Conservation (phyloP, 1,139 yeast species). For the Suhomyces guaymorum region DNA sequence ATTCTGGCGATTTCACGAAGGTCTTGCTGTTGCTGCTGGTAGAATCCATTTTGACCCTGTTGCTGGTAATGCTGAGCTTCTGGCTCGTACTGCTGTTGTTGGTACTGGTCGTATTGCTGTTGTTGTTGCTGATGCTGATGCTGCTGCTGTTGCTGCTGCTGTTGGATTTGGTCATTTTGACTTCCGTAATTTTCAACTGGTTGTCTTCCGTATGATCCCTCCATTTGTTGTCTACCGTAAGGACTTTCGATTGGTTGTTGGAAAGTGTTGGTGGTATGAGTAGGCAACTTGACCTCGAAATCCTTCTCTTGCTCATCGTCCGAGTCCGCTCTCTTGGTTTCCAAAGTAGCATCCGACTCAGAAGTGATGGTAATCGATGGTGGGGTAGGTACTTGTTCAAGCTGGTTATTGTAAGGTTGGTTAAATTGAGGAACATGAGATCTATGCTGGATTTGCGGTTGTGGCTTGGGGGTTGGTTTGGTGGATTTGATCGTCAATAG, state of each 20-base stretch:
- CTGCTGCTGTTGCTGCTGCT: conserved; percentile 14
- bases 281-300: conserved; percentile 34
- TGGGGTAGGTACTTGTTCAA: conserved; percentile 11
- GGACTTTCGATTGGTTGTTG: conserved; percentile 40
- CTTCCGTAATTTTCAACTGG: conserved; percentile 14
- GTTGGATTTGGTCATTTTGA: conserved; percentile 15
- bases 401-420: conserved; percentile 2
- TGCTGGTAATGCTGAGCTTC: conserved; percentile 8
- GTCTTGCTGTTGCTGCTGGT: conserved; percentile 5
- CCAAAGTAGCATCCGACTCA: conserved; percentile 4
- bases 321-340: conserved; percentile 11
- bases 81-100: conserved; percentile 7
- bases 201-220: conserved; percentile 16
- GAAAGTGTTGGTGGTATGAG: conserved; percentile 32
- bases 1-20: too few species aligned
- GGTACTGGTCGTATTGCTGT: conserved; percentile 3
- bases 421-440: conserved; percentile 5
- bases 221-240: conserved; percentile 26
- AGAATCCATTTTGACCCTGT: conserved; percentile 13
- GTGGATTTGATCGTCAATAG: conserved; percentile 82
- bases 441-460: conserved; percentile 11
- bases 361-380: conserved; percentile 14
- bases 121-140: conserved; percentile 6
- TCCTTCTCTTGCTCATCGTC: conserved; percentile 32
- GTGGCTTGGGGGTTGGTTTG: conserved; percentile 41